Evolutionary conservation across 2,329 filamentous ascomycete genomes (phyloP).

Genomic region (Curvularia spicifera): DNA sequence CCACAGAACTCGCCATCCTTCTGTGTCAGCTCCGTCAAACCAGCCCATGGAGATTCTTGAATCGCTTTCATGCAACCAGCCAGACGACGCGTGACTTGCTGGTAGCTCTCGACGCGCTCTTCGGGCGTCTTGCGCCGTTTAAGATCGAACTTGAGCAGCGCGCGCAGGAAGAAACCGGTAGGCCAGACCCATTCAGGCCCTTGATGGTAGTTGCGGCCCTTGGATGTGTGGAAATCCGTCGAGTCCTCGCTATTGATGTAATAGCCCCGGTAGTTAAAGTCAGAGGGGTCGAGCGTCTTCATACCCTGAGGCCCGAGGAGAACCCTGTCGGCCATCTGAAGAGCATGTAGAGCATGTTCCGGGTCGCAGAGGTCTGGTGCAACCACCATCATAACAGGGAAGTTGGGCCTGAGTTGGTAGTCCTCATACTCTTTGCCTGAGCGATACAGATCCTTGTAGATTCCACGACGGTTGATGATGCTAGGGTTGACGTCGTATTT

Average conservation of each 20-base stretch:
- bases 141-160: conserved; percentile 88
- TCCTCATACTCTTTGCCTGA: conserved; percentile 97
- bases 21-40: conserved; percentile 90
- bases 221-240: conserved; percentile 86
- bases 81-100: conserved; percentile 87
- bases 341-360: conserved; percentile 76
- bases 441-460: conserved; percentile 96
- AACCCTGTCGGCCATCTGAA: conserved; percentile 78
- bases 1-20: conserved; percentile 81
- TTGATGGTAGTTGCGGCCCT: conserved; percentile 97
- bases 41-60: conserved; percentile 81
- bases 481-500: conserved; percentile 80
- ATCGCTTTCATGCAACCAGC: conserved; percentile 86
- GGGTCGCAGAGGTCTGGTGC: conserved; percentile 86
- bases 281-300: conserved; percentile 90
- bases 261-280: conserved; percentile 91
- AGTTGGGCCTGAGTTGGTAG: conserved; percentile 94
- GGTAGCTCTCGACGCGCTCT: conserved; percentile 84
- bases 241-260: conserved; percentile 96
- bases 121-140: conserved; percentile 69
- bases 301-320: conserved; percentile 90
- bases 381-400: conserved; percentile 92
- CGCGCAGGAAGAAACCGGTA: conserved; percentile 91
- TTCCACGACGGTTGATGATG: conserved; percentile 87
- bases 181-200: conserved; percentile 99